A percentile compares a stretch with the other conserved stretches of the same genome.
phyloP scores from a whole-genome alignment of 352 stramenopile genomes.

The Globisporangium alternatum region DNA sequence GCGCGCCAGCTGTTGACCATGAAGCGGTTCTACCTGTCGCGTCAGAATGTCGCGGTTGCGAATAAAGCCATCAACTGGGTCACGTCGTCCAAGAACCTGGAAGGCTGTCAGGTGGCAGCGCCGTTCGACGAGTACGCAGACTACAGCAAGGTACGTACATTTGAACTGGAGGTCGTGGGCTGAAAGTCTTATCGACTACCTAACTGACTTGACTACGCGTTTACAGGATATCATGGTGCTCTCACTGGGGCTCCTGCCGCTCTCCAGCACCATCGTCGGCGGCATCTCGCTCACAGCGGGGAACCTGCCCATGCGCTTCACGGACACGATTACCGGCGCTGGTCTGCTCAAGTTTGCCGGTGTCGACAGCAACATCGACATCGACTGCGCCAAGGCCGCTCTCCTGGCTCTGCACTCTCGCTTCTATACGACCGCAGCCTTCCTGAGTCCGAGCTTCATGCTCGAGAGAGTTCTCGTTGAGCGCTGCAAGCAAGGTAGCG shows the following conservation, averaged over 20 bases:
- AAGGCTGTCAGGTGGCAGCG: neutral
- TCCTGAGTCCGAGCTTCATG: conserved; percentile 12
- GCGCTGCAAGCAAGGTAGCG: neutral
- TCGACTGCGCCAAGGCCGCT: conserved; percentile 12
- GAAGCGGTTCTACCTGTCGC: conserved; percentile 8
- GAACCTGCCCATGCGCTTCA: conserved; percentile 11
- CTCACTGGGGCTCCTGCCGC: neutral
- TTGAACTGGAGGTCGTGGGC: neutral
- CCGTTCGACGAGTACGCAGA: neutral
- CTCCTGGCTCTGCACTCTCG: conserved; percentile 2
- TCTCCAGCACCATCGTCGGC: neutral
- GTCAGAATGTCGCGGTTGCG: neutral
- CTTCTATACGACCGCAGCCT: conserved; percentile 2
- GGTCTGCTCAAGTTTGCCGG: conserved; percentile 2
- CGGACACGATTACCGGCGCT: conserved; percentile 6
- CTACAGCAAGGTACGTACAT: neutral
- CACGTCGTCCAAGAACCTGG: neutral
- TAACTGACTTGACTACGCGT: neutral
- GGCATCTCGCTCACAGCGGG: neutral
- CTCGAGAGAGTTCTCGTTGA: neutral
- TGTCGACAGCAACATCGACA: conserved; percentile 2
- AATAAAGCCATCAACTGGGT: neutral
- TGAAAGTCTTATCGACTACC: neutral
- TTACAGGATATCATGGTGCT: neutral
- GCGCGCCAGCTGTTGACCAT: conserved; percentile 6